phyloP scores from a whole-genome alignment of 257 asterid genomes.

The Ajuga chamaepitys region DNA sequence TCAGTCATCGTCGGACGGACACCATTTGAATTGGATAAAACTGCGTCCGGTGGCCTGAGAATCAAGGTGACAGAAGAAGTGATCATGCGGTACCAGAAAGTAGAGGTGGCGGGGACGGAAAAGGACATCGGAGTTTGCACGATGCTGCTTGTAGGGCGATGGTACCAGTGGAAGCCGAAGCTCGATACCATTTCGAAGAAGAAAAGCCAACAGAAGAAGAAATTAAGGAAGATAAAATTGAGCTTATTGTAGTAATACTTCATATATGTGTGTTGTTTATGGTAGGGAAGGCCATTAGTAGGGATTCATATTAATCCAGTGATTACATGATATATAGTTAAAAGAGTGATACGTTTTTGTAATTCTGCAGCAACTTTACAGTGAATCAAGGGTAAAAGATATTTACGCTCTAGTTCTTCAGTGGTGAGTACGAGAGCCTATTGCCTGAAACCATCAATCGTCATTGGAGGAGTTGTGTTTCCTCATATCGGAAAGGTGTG shows the following conservation, averaged over 20 bases:
- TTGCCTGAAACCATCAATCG: too few species aligned
- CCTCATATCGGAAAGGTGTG: too few species aligned
- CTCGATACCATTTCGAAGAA: conserved; percentile 46
- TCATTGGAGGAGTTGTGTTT: too few species aligned
- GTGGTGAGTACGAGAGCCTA: too few species aligned
- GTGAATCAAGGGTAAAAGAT: too few species aligned
- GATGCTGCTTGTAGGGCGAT: conserved; percentile 40
- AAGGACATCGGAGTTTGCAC: conserved; percentile 23
- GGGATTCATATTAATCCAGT: too few species aligned
- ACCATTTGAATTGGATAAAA: conserved; percentile 40
- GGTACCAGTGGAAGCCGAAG: conserved; percentile 48
- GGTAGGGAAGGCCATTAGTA: conserved; percentile 2
- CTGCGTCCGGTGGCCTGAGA: conserved; percentile 33
- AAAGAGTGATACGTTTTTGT: too few species aligned
- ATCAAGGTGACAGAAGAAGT: conserved; percentile 34
- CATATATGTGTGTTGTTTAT: not conserved
- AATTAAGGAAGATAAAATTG: conserved; percentile 17
- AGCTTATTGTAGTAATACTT: not conserved
- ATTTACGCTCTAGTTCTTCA: too few species aligned
- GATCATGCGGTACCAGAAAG: conserved; percentile 7
- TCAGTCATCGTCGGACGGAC: conserved; percentile 4
- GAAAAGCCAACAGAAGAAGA: conserved; percentile 19
- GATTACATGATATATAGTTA: too few species aligned
- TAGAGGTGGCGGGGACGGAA: not conserved
- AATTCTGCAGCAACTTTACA: too few species aligned